Evolutionary conservation across 805 yeast species (phyloP).

Genomic region (Candida arabinofermentans): DNA sequence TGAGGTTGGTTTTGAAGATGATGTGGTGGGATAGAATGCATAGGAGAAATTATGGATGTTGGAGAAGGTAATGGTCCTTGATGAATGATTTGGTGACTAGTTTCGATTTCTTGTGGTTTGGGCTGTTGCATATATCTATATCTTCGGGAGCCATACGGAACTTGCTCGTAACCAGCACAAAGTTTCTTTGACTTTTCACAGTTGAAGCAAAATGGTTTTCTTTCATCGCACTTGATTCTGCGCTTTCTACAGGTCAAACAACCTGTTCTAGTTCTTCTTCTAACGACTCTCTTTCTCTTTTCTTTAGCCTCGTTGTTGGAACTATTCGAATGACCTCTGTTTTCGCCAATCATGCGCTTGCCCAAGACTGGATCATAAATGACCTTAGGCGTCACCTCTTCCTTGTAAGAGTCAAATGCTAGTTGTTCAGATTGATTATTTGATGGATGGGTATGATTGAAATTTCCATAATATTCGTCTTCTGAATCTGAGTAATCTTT

Average conservation of each 20-base stretch:
- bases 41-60: background rate
- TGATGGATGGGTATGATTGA: background rate
- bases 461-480: background rate
- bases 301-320: conserved; percentile 26
- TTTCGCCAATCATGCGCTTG: conserved; percentile 5
- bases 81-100: conserved; percentile 10
- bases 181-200: conserved; percentile 62
- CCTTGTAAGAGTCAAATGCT: too few relatives aligned
- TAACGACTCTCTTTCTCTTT: conserved; percentile 38
- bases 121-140: conserved; percentile 25
- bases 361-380: conserved; percentile 11
- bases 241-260: conserved; percentile 70
- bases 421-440: too few relatives aligned
- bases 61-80: conserved; percentile 6
- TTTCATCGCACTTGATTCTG: conserved; percentile 72
- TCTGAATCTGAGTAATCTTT: background rate
- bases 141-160: conserved; percentile 27
- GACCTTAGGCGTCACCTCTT: background rate
- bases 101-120: conserved; percentile 16
- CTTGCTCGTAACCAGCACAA: conserved; percentile 63
- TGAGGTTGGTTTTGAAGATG: background rate
- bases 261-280: conserved; percentile 69
- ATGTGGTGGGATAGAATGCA: background rate
- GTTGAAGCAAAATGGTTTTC: conserved; percentile 64
- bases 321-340: conserved; percentile 2